Percentiles rank a stretch among this genome's conserved stretches.
Evolutionary conservation across 2,329 filamentous ascomycete species (phyloP).

Genomic region (Fusarium agapanthi): DNA sequence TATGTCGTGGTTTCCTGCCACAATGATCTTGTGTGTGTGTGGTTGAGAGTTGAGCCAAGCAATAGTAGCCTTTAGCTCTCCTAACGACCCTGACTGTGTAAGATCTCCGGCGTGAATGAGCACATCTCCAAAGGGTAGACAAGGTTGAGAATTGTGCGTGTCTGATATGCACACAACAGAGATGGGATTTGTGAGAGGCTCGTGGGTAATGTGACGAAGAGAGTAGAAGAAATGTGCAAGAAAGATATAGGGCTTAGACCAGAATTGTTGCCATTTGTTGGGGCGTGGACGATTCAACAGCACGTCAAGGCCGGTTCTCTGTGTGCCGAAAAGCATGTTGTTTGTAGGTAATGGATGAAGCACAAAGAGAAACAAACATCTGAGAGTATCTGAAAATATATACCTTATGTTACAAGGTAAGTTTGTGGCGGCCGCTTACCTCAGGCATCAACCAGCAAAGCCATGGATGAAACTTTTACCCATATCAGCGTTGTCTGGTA

Average conservation of each 20-base stretch:
- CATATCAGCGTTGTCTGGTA: neutral
- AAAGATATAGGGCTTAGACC: neutral
- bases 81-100: slow-evolving; percentile 53
- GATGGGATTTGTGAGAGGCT: slow-evolving; percentile 4
- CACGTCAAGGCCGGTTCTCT: neutral
- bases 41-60: slow-evolving; percentile 53
- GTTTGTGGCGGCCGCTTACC: neutral
- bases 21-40: slow-evolving; percentile 54
- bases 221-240: slow-evolving; percentile 8
- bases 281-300: slow-evolving; percentile 10
- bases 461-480: neutral
- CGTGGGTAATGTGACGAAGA: neutral
- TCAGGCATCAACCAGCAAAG: neutral
- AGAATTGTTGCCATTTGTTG: slow-evolving; percentile 10
- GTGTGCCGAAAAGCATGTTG: slow-evolving; percentile 1
- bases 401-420: neutral
- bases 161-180: slow-evolving; percentile 55
- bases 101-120: slow-evolving; percentile 60
- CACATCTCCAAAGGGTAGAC: slow-evolving; percentile 53
- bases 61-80: slow-evolving; percentile 51
- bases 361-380: neutral
- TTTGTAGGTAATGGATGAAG: neutral
- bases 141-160: slow-evolving; percentile 52
- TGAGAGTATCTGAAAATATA: neutral
- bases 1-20: slow-evolving; percentile 58